Evolutionary conservation across 2,329 filamentous ascomycete genomes (phyloP), one percentile per base, ranked within the genome.

Genomic region (Botryotinia convoluta): DNA sequence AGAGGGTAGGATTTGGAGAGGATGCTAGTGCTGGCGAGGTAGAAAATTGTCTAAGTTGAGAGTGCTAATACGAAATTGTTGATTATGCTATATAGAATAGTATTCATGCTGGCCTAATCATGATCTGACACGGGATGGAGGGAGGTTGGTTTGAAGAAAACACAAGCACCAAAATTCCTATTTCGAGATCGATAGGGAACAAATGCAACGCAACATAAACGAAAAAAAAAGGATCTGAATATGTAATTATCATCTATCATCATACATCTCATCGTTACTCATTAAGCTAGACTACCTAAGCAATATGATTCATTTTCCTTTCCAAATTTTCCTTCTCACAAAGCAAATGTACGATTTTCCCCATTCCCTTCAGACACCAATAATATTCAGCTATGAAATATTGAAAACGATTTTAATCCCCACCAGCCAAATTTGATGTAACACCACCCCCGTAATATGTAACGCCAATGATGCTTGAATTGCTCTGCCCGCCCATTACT

Each of bases 221-320:
- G 18, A 61, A 37, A 4, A 26, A 26, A 5, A 35, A 35, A 22
- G 4, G n/a, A 22, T 8, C 3, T 18, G 29, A 48, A 51, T 35
- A 39, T 54, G 16, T 51, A 39, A 39, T 54, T 54, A 6, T 57
- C 37, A 32, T 69, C 18, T 69, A 22, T 68, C 20, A 42, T 69
- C 32, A 7, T 57, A 39, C 63, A 45, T 60, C 51, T 37, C 35
- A 69, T 72, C 63, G 45, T 69, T 69, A 69, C 35, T 72, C 63
- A 32, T 61, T 69, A 69, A 61, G 63, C 63, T 69, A 70, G 29
- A 70, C 29, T 39, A 62, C 51, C 48, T 69, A 48, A 26, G 71
- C 54, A 42, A 72, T 48, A 42, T 72, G 26, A 61, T 42, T 72
- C 16, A 20, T 72, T 60, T 60, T 69, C 4, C n/a, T 69, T 67